A percentile compares a stretch with the other conserved stretches of the same genome.
These are phyloP conservation scores for Fraxinus paxiana DNA, from an alignment of 305 asterid species.

Conservation along the genomic window DNA sequence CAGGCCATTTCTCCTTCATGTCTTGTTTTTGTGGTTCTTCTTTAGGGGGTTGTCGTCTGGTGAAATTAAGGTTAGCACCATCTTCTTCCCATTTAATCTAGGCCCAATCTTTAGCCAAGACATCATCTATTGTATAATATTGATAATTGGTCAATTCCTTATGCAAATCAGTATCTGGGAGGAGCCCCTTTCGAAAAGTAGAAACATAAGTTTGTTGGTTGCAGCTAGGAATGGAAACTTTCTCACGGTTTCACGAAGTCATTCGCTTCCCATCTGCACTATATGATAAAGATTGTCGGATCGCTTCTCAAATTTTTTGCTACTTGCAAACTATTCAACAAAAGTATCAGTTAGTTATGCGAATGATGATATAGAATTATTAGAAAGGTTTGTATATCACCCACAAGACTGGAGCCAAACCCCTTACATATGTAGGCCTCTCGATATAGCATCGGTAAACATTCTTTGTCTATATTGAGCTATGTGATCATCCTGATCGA, in stretches of 20 bases:
- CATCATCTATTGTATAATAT: background rate
- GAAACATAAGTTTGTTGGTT: background rate
- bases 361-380: background rate
- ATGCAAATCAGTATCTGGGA: background rate
- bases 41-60: background rate
- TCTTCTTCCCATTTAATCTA: too few relatives aligned
- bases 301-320: background rate
- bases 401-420: background rate
- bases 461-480: background rate
- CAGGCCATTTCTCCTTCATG: background rate
- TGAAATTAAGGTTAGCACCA: too few relatives aligned
- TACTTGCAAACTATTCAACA: background rate
- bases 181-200: background rate
- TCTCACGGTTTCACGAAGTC: background rate
- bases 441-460: background rate
- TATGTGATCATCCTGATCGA: background rate
- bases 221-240: background rate
- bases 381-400: too few relatives aligned
- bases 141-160: background rate
- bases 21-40: background rate
- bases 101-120: background rate
- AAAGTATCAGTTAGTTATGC: background rate
- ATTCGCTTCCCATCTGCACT: background rate
- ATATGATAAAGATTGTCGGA: background rate
- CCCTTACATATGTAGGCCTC: background rate